These are phyloP conservation scores for Tulasnella sp. DNA, from an alignment of 768 basidiomycete species.

Conservation along the genomic window DNA sequence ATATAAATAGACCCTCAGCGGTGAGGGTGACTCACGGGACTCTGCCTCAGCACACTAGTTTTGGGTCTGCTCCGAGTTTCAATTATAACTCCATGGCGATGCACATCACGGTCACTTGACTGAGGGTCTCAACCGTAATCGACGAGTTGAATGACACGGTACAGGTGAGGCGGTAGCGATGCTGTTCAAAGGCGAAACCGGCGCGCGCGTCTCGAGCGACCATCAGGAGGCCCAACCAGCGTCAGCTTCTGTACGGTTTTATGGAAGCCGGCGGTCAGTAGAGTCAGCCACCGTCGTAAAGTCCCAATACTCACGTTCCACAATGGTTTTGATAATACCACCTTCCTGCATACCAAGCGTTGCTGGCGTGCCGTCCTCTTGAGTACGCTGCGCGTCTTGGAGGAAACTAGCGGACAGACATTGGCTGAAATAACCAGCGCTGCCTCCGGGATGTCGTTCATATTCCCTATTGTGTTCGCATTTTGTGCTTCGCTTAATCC, in stretches of 20 bases:
- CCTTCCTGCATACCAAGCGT: conserved; percentile 80
- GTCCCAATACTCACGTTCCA: conserved; percentile 36
- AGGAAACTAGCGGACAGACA: no score
- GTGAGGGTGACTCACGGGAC: not conserved
- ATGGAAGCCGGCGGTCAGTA: no score
- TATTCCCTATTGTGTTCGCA: no score
- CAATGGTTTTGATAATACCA: conserved; percentile 94
- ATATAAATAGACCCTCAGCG: not conserved
- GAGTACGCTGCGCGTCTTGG: no score
- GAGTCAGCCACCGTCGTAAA: no score
- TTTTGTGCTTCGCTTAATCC: no score
- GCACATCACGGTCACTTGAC: not conserved
- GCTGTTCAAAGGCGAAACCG: no score
- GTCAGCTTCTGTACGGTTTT: no score
- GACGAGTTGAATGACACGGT: not conserved
- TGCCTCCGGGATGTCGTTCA: no score
- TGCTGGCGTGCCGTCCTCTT: conserved; percentile 81
- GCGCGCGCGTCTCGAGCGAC: no score
- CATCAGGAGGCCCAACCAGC: no score
- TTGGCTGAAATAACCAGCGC: no score
- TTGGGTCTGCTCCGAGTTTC: not conserved
- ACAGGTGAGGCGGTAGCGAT: not conserved
- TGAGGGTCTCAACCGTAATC: not conserved
- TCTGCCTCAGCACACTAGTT: not conserved
- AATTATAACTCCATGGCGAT: not conserved